phyloP scores from a whole-genome alignment of 2,329 filamentous ascomycete species.

The Xylaria sp. region DNA sequence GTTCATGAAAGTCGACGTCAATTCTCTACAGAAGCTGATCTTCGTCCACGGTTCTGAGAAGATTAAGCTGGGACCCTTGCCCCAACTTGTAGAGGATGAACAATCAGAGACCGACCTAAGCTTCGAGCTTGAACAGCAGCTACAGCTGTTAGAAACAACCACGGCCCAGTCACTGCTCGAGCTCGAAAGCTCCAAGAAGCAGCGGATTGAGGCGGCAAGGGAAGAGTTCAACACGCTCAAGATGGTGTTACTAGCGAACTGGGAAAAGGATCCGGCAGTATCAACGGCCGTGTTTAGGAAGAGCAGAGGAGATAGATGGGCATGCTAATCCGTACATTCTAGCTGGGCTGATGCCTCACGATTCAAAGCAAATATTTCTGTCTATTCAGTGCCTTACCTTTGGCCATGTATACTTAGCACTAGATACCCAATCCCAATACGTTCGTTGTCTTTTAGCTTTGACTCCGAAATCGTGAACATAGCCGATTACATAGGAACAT shows the following conservation, averaged over 20 bases:
- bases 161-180: constrained; percentile 24
- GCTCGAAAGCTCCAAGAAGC: constrained; percentile 43
- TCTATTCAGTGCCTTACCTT: neutral
- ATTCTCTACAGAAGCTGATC: constrained; percentile 48
- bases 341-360: neutral
- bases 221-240: constrained; percentile 49
- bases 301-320: constrained; percentile 39
- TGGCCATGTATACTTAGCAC: constrained; percentile 6
- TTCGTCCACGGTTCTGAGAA: constrained; percentile 49
- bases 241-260: constrained; percentile 47
- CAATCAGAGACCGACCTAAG: constrained; percentile 36
- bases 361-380: constrained; percentile 4
- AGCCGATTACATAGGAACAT: neutral
- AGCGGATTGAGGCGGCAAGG: constrained; percentile 48
- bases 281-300: constrained; percentile 50
- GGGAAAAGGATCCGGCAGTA: constrained; percentile 47
- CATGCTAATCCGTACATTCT: constrained; percentile 35
- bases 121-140: constrained; percentile 39
- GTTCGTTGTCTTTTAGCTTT: constrained; percentile 6
- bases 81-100: constrained; percentile 47
- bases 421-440: constrained; percentile 32
- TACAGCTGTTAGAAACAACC: constrained; percentile 35
- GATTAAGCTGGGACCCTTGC: constrained; percentile 40
- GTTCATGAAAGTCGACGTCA: constrained; percentile 46
- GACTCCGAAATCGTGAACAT: neutral